Evolutionary conservation across 257 asterid genomes (phyloP).

Genomic region (Anisodus tanguticus): DNA sequence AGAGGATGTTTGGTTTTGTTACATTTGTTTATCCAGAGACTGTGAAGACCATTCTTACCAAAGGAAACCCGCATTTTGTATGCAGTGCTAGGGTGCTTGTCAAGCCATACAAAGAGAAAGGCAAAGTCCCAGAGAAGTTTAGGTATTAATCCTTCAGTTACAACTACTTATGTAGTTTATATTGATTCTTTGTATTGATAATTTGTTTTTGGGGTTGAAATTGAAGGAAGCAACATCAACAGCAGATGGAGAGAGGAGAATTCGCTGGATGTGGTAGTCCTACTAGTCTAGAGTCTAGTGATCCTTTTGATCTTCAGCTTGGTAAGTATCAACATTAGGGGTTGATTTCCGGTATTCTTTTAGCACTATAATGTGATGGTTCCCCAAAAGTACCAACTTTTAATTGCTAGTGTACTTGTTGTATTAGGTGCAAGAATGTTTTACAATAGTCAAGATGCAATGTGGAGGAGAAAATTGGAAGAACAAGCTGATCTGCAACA

Average conservation of each 20-base stretch:
- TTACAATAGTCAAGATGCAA: slow-evolving; percentile 56
- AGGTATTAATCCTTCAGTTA: slow-evolving; percentile 37
- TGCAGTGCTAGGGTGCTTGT: slow-evolving; percentile 78
- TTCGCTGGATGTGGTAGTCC: slow-evolving; percentile 67
- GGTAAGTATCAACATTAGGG: slow-evolving; percentile 43
- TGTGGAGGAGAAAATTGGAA: slow-evolving; percentile 71
- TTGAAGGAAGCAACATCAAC: slow-evolving; percentile 59
- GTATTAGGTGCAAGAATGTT: slow-evolving; percentile 55
- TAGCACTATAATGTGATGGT: background rate
- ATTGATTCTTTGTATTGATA: background rate
- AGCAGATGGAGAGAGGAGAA: slow-evolving; percentile 62
- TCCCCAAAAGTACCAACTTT: background rate
- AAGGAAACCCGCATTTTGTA: slow-evolving; percentile 81
- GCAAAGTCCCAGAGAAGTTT: slow-evolving; percentile 69
- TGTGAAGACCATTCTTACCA: slow-evolving; percentile 70
- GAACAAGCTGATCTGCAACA: slow-evolving; percentile 70
- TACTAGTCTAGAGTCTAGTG: slow-evolving; percentile 64
- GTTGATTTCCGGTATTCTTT: background rate
- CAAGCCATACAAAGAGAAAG: slow-evolving; percentile 73
- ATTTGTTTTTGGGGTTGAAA: background rate
- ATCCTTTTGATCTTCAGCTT: slow-evolving; percentile 62
- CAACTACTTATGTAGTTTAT: background rate
- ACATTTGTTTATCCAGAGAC: slow-evolving; percentile 72
- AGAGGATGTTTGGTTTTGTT: slow-evolving; percentile 77
- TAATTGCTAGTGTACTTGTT: background rate